Base-by-base conservation (phyloP, 805 yeast genomes). In the Candida maesae region DNA sequence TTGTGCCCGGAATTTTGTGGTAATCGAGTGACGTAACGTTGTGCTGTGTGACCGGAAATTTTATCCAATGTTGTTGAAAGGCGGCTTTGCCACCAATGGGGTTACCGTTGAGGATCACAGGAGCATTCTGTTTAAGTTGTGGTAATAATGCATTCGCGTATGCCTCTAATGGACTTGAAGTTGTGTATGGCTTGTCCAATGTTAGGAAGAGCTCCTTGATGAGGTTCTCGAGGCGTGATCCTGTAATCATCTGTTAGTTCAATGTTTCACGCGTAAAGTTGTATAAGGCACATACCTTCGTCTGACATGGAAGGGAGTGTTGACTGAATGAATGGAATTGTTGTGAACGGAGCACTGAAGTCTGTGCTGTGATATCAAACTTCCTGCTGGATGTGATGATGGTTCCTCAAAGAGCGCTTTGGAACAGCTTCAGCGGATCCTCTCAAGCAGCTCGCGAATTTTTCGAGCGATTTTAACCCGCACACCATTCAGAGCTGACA, bases 1-100 rank as follows among this genome's bases (percentile, higher is more conserved):
- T 79, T 0, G 84, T 70, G 1, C 86, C 86, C 0, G 85, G 85
- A 9, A 84, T 72, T 43, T 76, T 63, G 54, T 84, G 93, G 35
- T 77, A 71, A 56, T 84, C 91, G 39, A 73, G 70, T 11, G 80
- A 74, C n/a, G 78, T 75, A 30, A 83, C 55, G 39, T 68, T 77
- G 55, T 84, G 93, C 42, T 74, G 79, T 1, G 88, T 70, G 13
- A 63, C 53, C 6, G 86, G 85, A 16, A 74, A 60, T 15, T 63
- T 49, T n/a, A 75, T 53, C 86, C 86, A 79, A 28, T 68, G 58
- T 37, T 77, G 73, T 51, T 78, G 84, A 51, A 79, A 78, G 39
- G 71, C 75, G 13, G 61, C 56, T 41, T 71, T 68, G 1, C 78
- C 68, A 5, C 70, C 69, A 36, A 76, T 62, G 10, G 85, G 84